Evolutionary conservation across 2,329 filamentous ascomycete species (phyloP).

Genomic region (Fusarium burgessii): DNA sequence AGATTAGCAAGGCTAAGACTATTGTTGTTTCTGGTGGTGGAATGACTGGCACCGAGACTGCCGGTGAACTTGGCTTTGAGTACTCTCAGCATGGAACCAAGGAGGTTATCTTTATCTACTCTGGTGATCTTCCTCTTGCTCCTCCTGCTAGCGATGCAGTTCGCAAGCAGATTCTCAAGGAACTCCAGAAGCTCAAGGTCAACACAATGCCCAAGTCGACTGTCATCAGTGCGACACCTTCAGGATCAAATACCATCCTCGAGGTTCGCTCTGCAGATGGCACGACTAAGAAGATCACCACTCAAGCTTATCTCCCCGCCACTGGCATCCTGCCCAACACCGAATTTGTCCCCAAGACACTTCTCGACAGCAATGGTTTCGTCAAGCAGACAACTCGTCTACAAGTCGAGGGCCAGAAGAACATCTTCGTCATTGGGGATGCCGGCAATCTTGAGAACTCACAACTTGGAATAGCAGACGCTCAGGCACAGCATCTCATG

Average conservation of each 20-base stretch:
- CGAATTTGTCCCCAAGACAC: slow-evolving; percentile 53
- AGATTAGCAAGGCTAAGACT: slow-evolving; percentile 57
- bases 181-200: slow-evolving; percentile 60
- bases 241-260: slow-evolving; percentile 49
- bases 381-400: slow-evolving; percentile 55
- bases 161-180: slow-evolving; percentile 53
- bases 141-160: slow-evolving; percentile 52
- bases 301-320: slow-evolving; percentile 61
- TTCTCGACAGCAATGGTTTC: slow-evolving; percentile 52
- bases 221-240: slow-evolving; percentile 48
- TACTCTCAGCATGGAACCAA: slow-evolving; percentile 59
- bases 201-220: slow-evolving; percentile 55
- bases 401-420: slow-evolving; percentile 50
- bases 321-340: slow-evolving; percentile 61
- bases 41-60: slow-evolving; percentile 62
- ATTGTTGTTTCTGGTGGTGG: slow-evolving; percentile 67
- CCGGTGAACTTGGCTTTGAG: slow-evolving; percentile 63
- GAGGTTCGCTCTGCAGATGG: slow-evolving; percentile 52
- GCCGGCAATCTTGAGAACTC: slow-evolving; percentile 55
- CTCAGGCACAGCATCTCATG: slow-evolving; percentile 52
- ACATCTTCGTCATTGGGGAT: slow-evolving; percentile 61
- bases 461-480: slow-evolving; percentile 49
- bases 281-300: slow-evolving; percentile 52
- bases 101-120: slow-evolving; percentile 59
- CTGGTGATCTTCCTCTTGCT: slow-evolving; percentile 55